Evolutionary conservation across 306 rosid genomes (phyloP).

Genomic region (Pyrus pyrifolia): DNA sequence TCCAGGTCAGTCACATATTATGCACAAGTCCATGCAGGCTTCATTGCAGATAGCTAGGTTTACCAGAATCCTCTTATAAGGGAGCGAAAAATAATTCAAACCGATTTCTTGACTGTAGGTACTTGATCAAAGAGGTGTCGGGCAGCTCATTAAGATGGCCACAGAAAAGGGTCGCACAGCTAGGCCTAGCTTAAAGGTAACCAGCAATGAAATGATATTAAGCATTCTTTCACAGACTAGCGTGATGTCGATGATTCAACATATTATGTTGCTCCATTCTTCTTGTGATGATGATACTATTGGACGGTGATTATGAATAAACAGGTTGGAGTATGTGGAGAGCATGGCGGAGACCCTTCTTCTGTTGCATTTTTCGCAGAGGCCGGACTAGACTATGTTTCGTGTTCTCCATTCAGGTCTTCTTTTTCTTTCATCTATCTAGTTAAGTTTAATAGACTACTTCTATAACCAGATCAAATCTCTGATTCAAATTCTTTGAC

Average conservation of each 20-base stretch:
- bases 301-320: neutral
- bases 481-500: conserved; percentile 4
- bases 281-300: neutral
- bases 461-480: neutral
- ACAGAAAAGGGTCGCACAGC: conserved; percentile 86
- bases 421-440: neutral
- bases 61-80: neutral
- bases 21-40: neutral
- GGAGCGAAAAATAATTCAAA: neutral
- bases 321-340: conserved; percentile 97
- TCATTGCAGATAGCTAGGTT: neutral
- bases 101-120: conserved; percentile 36
- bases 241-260: neutral
- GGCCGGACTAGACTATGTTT: conserved; percentile 95
- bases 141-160: conserved; percentile 81
- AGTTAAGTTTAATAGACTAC: neutral
- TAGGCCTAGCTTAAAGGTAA: conserved; percentile 73
- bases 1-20: conserved; percentile 47
- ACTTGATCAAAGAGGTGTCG: conserved; percentile 93
- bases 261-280: neutral
- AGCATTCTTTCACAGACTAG: neutral
- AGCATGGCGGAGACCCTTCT: conserved; percentile 98
- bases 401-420: conserved; percentile 98
- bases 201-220: neutral
- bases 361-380: conserved; percentile 89